Conservation (phyloP, 108 stramenopile genomes). For the Pseudonitzschia multistriata region DNA sequence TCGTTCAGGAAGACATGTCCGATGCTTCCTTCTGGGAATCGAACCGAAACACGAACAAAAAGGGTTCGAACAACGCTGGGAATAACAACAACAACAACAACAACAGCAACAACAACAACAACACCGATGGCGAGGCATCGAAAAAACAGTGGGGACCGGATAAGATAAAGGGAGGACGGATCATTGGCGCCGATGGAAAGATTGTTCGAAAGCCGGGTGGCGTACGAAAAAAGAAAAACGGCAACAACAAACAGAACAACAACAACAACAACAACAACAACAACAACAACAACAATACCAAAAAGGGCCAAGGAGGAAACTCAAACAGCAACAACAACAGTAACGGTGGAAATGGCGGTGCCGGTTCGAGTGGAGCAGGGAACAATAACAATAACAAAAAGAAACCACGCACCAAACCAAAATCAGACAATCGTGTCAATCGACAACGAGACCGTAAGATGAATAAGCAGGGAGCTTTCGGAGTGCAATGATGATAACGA, state of each 20-base stretch:
- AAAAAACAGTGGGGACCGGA: slow-evolving; percentile 72
- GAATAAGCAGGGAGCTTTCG: slow-evolving; percentile 37
- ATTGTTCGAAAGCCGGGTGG: slow-evolving; percentile 45
- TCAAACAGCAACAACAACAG: slow-evolving; percentile 1
- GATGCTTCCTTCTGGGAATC: slow-evolving; percentile 76
- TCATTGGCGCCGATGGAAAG: slow-evolving; percentile 76
- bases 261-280: neutral
- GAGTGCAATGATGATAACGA: too few relatives aligned
- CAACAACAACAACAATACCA: slow-evolving; percentile 10
- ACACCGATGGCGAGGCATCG: slow-evolving; percentile 3
- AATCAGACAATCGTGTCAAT: slow-evolving; percentile 35
- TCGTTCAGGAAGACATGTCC: slow-evolving; percentile 53
- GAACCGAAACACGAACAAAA: slow-evolving; percentile 46
- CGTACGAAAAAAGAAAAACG: slow-evolving; percentile 41
- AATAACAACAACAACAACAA: slow-evolving; percentile 17
- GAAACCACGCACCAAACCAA: slow-evolving; percentile 38
- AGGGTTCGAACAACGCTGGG: slow-evolving; percentile 4
- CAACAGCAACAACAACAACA: neutral
- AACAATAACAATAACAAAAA: slow-evolving; percentile 2
- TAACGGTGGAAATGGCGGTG: neutral
- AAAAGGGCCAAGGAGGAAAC: neutral
- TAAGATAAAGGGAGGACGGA: slow-evolving; percentile 79
- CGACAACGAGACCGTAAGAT: slow-evolving; percentile 37
- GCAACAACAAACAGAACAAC: slow-evolving; percentile 9
- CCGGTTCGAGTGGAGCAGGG: neutral